Base-by-base conservation (phyloP, 495 filamentous ascomycete genomes). In the Articulospora tetracladia region DNA sequence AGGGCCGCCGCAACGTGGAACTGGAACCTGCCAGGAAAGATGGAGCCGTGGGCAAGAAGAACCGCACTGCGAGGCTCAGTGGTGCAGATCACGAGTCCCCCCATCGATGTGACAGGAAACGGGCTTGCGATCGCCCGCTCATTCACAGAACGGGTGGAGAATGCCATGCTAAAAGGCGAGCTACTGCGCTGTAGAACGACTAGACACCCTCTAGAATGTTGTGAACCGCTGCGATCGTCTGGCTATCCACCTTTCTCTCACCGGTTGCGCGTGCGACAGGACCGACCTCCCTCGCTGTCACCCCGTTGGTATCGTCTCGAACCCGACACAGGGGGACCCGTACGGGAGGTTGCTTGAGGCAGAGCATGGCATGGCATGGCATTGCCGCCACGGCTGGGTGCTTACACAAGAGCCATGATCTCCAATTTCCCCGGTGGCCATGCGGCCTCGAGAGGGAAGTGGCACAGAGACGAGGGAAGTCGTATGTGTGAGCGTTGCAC, bases 271-370 rank as follows among this genome's bases (percentile, higher is more conserved):
- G 60, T 57, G 64, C 44, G 49, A 25, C 39, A 44, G 3, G 39
- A 59, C 48, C 55, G 32, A 0, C 19, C 44, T 22, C 30, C 30
- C 49, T 46, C 15, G 53, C 24, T 41, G 59, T 53, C 54, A 65
- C 62, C n/a, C n/a, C 62, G 62, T 61, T 65, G 54, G 39, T 26
- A 55, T 53, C n/a, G n/a, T n/a, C n/a, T n/a, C 57, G 48, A 54
- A 59, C 52, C 63, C 59, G 63, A 28, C 49, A n/a, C 57, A 46
- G 23, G 59, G 56, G 56, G 51, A n/a, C n/a, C n/a, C n/a, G n/a
- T 32, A 44, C 56, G 64, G 64, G 59, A 60, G 51, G 23, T 50
- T 46, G 53, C 50, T 54, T 36, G 44, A 49, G 17, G 59, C 28
- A 3, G 15, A 7, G 3, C 7, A 7, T 11, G 11, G 3, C 3